A percentile compares a stretch with the other conserved stretches of the same genome.
phyloP scores from a whole-genome alignment of 2,329 filamentous ascomycete genomes.

The Fusarium transvaalense region DNA sequence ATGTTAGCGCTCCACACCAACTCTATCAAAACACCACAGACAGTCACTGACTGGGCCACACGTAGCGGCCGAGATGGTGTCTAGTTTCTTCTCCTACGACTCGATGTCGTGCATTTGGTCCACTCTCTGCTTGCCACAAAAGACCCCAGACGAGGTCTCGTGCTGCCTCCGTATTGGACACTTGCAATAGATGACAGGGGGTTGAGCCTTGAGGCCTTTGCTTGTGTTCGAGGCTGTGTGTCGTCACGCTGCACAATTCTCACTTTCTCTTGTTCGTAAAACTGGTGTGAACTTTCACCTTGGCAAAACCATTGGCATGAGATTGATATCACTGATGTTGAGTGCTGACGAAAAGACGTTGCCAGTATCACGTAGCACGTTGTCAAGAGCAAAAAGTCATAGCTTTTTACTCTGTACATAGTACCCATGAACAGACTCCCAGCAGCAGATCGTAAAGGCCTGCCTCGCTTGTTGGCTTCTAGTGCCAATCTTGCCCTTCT shows the following conservation, averaged over 20 bases:
- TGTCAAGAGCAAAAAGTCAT: background rate
- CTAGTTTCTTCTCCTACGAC: constrained; percentile 48
- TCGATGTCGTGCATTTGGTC: constrained; percentile 57
- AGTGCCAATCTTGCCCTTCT: constrained; percentile 29
- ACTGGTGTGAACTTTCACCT: constrained; percentile 44
- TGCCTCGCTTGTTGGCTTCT: constrained; percentile 27
- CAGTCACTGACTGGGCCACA: constrained; percentile 38
- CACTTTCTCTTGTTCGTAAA: constrained; percentile 28
- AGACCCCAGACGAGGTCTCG: constrained; percentile 45
- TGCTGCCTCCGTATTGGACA: constrained; percentile 53
- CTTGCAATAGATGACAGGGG: constrained; percentile 32
- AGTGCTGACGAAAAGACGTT: constrained; percentile 3
- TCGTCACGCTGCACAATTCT: constrained; percentile 43
- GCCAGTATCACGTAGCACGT: constrained; percentile 9
- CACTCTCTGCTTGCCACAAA: constrained; percentile 47
- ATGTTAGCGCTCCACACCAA: constrained; percentile 48
- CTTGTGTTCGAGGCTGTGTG: constrained; percentile 45
- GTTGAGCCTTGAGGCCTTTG: constrained; percentile 35
- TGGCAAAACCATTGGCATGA: constrained; percentile 29
- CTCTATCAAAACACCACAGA: constrained; percentile 36
- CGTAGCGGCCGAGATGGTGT: constrained; percentile 37
- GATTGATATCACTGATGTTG: constrained; percentile 2
- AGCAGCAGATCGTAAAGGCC: constrained; percentile 23
- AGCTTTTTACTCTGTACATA: constrained; percentile 6
- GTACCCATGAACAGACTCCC: constrained; percentile 3